Base-by-base conservation (phyloP, 2,329 filamentous ascomycete genomes). In the Nakataea oryzae region DNA sequence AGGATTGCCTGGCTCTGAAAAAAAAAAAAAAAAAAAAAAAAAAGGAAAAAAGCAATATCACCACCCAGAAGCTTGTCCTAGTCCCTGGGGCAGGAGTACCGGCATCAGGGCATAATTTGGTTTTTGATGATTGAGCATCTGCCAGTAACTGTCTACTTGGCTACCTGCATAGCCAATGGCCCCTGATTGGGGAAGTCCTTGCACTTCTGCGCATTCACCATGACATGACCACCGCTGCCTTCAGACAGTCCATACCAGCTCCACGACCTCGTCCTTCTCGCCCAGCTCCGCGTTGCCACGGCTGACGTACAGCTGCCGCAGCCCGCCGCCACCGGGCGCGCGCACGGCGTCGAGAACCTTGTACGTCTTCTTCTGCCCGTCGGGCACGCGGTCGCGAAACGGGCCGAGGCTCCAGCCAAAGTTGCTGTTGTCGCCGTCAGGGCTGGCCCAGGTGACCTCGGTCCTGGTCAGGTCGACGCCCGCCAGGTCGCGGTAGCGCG, bases 241-340 rank as follows among this genome's bases (percentile, higher is more conserved):
- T 66, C 56, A 69, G 8, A 63, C 11, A 55, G 70, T 66, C 72
- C 84, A 85, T 62, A 77, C 70, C 60, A 85, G 63, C 70, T 81
- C 79, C 28, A 81, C 67, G 11, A 81, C 77, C 66, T 79, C 76
- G 62, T 81, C 79, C 17, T 78, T 68, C 62, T 78, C 74, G 47
- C 75, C 76, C 8, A 70, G 69, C 12, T 71, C 64, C 55, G 73
- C 70, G 41, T 75, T 66, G 26, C 78, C 75, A 32, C 75, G 74
- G 65, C 77, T 75, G 9, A 86, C 73, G 63, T 85, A 86, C 58
- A 82, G 74, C 69, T 86, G 84, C n/a, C 78, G 76, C 9, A 86
- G 73, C 57, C 72, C 73, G 29, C 76, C 76, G 24, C 71, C 65
- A 3, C 70, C 71, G 34, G 34, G 13, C 77, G 17, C 73, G 12